Evolutionary conservation across 805 yeast genomes (phyloP), one percentile per base, ranked within the genome.

Genomic region (Tetrapisispora taiwanensis): DNA sequence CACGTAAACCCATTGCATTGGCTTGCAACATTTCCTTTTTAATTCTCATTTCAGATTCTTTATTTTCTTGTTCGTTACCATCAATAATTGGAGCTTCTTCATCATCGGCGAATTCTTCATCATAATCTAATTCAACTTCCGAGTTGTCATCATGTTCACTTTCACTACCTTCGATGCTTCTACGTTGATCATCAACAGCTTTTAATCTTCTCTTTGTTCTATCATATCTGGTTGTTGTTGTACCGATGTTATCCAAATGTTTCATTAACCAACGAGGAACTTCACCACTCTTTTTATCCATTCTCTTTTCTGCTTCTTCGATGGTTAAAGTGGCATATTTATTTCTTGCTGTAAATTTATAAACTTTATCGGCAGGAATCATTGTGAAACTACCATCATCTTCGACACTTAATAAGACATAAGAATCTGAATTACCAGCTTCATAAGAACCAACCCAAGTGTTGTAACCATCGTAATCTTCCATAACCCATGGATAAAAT

Each of bases 1-100:
- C 88, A 43, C 75, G 78, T 27, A 69, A 64, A 39, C 75, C 74
- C 68, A 85, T 74, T 36, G 82, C 84, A 42, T 81, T 81, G 2
- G 95, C 95, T 51, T 79, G 75, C 47, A 82, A 67, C 95, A 84
- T 85, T 62, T 86, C 95, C 50, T 74, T 79, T 62, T 85, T 87
- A 60, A 86, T 81, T 54, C 84, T 80, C 52, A 73, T 76, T 63
- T 92, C 96, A 42, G 88, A 84, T 49, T 87, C 84, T 61, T 84
- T 88, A 61, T 86, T 84, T 58, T 92, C 97, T 57, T 92, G 96
- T 58, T 90, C 97, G 48, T 89, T 73, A 39, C 96, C 96, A 57
- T 90, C 97, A 72, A 90, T 78, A 47, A 92, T 84, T 26, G 98
- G 98, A 1, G 97, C 97, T 62, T 90, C 98, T 67, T 92, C 98